Conservation (phyloP, 768 basidiomycete genomes). For the Glaciozyma martinii region DNA sequence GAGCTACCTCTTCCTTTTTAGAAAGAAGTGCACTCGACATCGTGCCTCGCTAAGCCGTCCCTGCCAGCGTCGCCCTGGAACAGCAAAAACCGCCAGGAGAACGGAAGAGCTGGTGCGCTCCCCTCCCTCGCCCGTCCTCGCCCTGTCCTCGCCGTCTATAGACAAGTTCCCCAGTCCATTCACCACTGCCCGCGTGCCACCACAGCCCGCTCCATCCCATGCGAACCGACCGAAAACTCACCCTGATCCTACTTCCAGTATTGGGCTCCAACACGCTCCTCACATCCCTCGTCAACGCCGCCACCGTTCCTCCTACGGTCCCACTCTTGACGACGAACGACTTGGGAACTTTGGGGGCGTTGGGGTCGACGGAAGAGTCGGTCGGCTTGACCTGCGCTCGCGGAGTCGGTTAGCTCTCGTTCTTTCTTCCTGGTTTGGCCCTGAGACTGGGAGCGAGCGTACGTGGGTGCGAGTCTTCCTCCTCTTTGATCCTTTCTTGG, state of each 20-base stretch:
- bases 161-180: too few species aligned
- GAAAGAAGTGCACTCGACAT: too few species aligned
- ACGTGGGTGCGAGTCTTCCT: constrained; percentile 35
- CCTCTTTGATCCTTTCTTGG: constrained; percentile 27
- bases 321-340: constrained; percentile 97
- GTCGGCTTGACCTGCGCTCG: constrained; percentile 16
- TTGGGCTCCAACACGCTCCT: constrained; percentile 97
- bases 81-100: too few species aligned
- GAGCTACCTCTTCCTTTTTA: too few species aligned
- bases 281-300: constrained; percentile 84
- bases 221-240: constrained; percentile 39
- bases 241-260: constrained; percentile 83
- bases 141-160: too few species aligned
- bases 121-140: too few species aligned
- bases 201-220: background rate
- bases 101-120: too few species aligned
- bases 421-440: too few species aligned
- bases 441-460: background rate
- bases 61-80: too few species aligned
- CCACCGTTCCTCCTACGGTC: constrained; percentile 72
- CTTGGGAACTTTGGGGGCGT: constrained; percentile 51
- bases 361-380: background rate
- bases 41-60: too few species aligned
- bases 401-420: background rate
- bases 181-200: too few species aligned